phyloP scores from a whole-genome alignment of 441 rosid species.

The California macrophylla region DNA sequence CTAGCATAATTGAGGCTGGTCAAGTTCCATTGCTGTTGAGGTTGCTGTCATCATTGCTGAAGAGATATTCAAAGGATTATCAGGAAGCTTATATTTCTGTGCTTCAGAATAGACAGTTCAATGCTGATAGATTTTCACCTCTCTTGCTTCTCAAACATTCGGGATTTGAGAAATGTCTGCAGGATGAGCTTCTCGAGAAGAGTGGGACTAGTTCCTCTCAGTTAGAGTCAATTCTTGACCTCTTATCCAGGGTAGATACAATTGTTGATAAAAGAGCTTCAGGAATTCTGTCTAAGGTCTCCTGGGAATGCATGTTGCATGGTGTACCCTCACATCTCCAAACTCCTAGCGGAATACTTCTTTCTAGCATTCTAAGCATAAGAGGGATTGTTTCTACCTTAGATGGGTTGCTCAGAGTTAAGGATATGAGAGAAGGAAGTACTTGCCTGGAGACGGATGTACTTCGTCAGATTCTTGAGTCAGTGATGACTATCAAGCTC shows the following conservation, averaged over 20 bases:
- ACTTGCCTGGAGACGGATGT: slow-evolving; percentile 42
- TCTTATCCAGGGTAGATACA: slow-evolving; percentile 49
- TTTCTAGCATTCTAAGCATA: slow-evolving; percentile 70
- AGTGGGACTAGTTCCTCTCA: slow-evolving; percentile 41
- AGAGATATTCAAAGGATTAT: slow-evolving; percentile 45
- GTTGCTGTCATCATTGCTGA: slow-evolving; percentile 58
- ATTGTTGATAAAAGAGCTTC: slow-evolving; percentile 58
- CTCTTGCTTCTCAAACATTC: slow-evolving; percentile 79
- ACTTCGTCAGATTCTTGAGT: slow-evolving; percentile 47
- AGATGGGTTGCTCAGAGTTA: slow-evolving; percentile 51
- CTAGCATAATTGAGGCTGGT: slow-evolving; percentile 50
- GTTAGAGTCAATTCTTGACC: slow-evolving; percentile 52
- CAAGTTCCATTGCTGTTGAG: slow-evolving; percentile 43
- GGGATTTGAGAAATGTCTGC: slow-evolving; percentile 56
- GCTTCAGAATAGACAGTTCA: slow-evolving; percentile 35
- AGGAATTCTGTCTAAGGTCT: slow-evolving; percentile 53
- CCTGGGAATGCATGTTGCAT: slow-evolving; percentile 83
- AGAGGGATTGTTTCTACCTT: slow-evolving; percentile 53
- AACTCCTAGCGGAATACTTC: slow-evolving; percentile 54
- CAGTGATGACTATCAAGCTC: slow-evolving; percentile 64
- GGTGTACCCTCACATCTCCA: slow-evolving; percentile 75
- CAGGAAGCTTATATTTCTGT: slow-evolving; percentile 74
- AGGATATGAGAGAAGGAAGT: slow-evolving; percentile 31
- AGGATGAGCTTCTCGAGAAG: slow-evolving; percentile 64
- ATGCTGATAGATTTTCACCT: slow-evolving; percentile 39